A percentile compares a stretch with the other conserved stretches of the same genome.
These are phyloP conservation scores for Saussurea involucrata DNA, from an alignment of 129 eudicot genomes.

Conservation along the genomic window DNA sequence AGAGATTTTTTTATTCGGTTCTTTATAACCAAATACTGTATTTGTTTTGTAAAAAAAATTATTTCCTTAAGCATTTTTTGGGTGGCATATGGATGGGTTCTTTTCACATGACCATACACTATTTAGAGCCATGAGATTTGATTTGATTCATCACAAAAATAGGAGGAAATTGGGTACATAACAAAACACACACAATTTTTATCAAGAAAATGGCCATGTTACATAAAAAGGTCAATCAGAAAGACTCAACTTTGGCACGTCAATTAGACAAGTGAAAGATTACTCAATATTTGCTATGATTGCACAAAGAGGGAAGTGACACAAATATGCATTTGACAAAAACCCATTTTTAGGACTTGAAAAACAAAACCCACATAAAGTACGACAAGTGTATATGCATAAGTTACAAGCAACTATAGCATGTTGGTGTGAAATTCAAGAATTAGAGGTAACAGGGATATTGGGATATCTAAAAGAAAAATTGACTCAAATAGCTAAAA, in stretches of 20 bases:
- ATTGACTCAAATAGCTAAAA: no score
- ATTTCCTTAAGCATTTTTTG: neutral
- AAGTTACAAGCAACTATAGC: neutral
- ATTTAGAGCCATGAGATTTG: constrained; percentile 18
- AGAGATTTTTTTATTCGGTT: neutral
- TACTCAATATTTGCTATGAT: constrained; percentile 17
- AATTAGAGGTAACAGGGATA: neutral
- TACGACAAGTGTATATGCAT: neutral
- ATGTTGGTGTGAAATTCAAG: neutral
- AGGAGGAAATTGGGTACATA: constrained; percentile 25
- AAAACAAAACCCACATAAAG: neutral
- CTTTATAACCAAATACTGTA: neutral
- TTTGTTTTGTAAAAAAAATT: neutral
- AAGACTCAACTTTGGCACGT: constrained; percentile 23
- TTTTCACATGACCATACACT: constrained; percentile 27
- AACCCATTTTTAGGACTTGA: neutral
- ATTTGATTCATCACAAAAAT: constrained; percentile 39
- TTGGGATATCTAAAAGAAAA: neutral
- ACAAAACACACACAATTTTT: constrained; percentile 11
- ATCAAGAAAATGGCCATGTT: constrained; percentile 10
- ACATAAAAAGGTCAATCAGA: constrained; percentile 22
- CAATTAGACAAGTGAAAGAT: constrained; percentile 27
- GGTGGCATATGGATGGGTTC: constrained; percentile 20
- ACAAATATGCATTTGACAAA: neutral
- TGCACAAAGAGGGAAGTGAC: constrained; percentile 1